Conservation (phyloP, 140 eudicot genomes). For the Flaveria floridana region DNA sequence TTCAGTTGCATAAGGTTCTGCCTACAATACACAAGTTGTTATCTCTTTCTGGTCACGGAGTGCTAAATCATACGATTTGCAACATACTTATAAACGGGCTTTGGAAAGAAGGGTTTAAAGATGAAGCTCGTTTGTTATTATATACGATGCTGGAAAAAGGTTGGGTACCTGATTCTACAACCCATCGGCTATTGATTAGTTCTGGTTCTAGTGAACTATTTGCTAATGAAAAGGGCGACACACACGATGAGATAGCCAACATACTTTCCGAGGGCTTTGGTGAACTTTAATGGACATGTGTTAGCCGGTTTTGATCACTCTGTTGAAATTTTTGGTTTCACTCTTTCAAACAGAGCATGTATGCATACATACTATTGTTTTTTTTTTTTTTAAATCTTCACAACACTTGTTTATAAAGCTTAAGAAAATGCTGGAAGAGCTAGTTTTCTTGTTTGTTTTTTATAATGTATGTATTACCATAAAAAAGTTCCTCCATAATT, state of each 20-base stretch:
- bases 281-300: constrained; percentile 25
- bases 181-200: constrained; percentile 59
- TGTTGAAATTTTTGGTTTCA: not conserved
- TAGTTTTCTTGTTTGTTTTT: not conserved
- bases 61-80: constrained; percentile 46
- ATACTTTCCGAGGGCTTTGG: constrained; percentile 72
- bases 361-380: not conserved
- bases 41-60: constrained; percentile 28
- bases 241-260: constrained; percentile 56
- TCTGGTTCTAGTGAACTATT: constrained; percentile 30
- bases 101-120: constrained; percentile 65
- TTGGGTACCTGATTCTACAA: constrained; percentile 70
- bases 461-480: too few species aligned
- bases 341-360: not conserved
- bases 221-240: constrained; percentile 25
- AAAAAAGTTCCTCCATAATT: too few species aligned
- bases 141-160: constrained; percentile 79
- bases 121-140: constrained; percentile 50
- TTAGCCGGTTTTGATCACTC: constrained; percentile 14
- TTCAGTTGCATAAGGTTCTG: constrained; percentile 48
- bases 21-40: constrained; percentile 37
- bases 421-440: not conserved
- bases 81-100: constrained; percentile 51
- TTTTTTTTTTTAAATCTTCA: not conserved
- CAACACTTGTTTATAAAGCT: not conserved